phyloP scores from a whole-genome alignment of 805 yeast species.

The Nakazawaea anatomiae region DNA sequence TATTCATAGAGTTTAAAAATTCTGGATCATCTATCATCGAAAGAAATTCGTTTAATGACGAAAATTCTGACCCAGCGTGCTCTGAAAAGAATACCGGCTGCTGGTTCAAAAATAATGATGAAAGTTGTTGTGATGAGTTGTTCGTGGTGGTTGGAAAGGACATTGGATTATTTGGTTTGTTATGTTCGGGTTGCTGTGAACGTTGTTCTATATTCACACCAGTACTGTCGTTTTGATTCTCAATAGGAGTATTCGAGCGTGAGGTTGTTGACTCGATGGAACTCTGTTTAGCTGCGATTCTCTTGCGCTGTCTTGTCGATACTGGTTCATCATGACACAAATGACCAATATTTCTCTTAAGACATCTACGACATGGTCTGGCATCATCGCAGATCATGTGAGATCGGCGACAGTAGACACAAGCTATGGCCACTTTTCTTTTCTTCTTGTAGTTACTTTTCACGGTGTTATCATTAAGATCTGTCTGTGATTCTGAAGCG shows the following conservation, averaged over 20 bases:
- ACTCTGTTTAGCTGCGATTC: conserved; percentile 7
- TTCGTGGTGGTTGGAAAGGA: background rate
- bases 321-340: conserved; percentile 74
- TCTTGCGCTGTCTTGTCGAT: conserved; percentile 29
- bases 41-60: conserved; percentile 81
- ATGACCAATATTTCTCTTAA: conserved; percentile 84
- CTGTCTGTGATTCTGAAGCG: too few relatives aligned
- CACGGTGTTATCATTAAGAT: background rate
- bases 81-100: conserved; percentile 84
- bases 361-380: conserved; percentile 74
- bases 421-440: conserved; percentile 60
- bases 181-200: background rate
- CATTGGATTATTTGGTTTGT: background rate
- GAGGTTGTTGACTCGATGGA: conserved; percentile 4
- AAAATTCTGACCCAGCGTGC: conserved; percentile 89
- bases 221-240: background rate
- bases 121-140: background rate
- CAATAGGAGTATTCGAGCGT: conserved; percentile 6
- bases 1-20: conserved; percentile 38
- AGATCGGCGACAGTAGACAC: conserved; percentile 87
- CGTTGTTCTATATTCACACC: background rate
- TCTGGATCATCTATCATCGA: conserved; percentile 88
- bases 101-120: conserved; percentile 32
- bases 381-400: conserved; percentile 90
- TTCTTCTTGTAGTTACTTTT: conserved; percentile 35